Evolutionary conservation across 805 yeast genomes (phyloP).

Genomic region (Candida taoyuanica): DNA sequence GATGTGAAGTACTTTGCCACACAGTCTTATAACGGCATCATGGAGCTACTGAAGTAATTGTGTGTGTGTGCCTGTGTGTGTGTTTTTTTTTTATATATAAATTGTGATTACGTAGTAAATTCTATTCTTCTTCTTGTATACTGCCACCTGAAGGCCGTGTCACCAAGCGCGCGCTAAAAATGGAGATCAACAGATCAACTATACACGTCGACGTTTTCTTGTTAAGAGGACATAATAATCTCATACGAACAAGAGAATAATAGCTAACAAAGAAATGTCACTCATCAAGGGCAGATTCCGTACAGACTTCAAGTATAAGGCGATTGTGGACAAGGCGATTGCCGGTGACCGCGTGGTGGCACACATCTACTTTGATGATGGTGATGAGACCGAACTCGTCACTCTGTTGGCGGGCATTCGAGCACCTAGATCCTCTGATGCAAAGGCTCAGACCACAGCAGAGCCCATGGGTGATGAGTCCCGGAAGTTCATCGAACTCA

Average conservation of each 20-base stretch:
- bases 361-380: conserved; percentile 44
- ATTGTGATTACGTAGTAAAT: background rate
- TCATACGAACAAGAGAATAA: too few relatives aligned
- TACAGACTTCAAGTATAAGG: conserved; percentile 27
- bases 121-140: background rate
- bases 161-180: too few relatives aligned
- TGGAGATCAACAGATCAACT: too few relatives aligned
- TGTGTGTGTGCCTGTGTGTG: background rate
- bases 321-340: conserved; percentile 71
- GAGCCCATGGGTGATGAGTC: conserved; percentile 68
- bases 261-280: conserved; percentile 11
- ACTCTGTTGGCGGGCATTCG: conserved; percentile 70
- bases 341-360: conserved; percentile 74
- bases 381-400: conserved; percentile 53
- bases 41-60: conserved; percentile 2
- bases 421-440: conserved; percentile 60
- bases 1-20: conserved; percentile 87
- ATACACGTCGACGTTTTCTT: too few relatives aligned
- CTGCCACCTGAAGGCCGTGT: too few relatives aligned
- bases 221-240: background rate
- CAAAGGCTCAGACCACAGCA: conserved; percentile 31
- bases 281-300: conserved; percentile 26
- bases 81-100: background rate
- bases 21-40: conserved; percentile 45
- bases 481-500: conserved; percentile 54